Evolutionary conservation across 306 rosid genomes (phyloP).

Genomic region (Vigna angularis): DNA sequence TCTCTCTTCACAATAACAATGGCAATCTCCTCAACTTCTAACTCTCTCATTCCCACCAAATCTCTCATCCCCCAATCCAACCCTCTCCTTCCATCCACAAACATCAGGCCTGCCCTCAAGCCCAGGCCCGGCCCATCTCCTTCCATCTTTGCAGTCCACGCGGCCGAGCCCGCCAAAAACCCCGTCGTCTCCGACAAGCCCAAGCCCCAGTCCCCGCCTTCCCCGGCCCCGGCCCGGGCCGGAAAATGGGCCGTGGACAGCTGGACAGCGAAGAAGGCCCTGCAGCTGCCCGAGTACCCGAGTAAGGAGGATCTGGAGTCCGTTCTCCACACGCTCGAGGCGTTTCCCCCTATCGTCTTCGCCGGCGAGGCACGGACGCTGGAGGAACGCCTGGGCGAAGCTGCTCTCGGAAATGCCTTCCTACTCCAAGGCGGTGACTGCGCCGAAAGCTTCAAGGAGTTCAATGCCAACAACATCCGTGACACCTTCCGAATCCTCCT

Average conservation of each 20-base stretch:
- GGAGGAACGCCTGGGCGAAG: conserved; percentile 79
- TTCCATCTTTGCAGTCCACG: conserved; percentile 70
- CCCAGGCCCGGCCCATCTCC: conserved; percentile 38
- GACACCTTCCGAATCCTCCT: conserved; percentile 90
- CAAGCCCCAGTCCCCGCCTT: conserved; percentile 13
- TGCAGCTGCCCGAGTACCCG: conserved; percentile 92
- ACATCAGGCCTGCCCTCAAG: conserved; percentile 38
- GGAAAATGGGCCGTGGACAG: conserved; percentile 71
- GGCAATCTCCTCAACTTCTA: conserved; percentile 58
- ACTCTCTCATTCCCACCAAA: conserved; percentile 59
- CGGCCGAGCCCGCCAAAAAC: conserved; percentile 86
- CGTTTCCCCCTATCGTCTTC: conserved; percentile 94
- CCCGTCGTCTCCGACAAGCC: conserved; percentile 71
- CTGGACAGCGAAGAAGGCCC: conserved; percentile 89
- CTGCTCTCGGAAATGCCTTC: conserved; percentile 92
- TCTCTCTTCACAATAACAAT: conserved; percentile 32
- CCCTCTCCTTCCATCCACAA: conserved; percentile 47
- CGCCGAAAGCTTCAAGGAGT: conserved; percentile 98
- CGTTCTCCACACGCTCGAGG: conserved; percentile 78
- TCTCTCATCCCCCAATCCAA: conserved; percentile 53
- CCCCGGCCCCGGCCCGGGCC: conserved; percentile 43
- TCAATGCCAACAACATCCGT: conserved; percentile 91
- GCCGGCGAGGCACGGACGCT: conserved; percentile 92
- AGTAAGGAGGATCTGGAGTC: conserved; percentile 67
- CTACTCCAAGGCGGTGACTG: conserved; percentile 94